Evolutionary conservation across 1,139 yeast species (phyloP), one percentile per base, ranked within the genome.

Genomic region (Taphrina pruni): DNA sequence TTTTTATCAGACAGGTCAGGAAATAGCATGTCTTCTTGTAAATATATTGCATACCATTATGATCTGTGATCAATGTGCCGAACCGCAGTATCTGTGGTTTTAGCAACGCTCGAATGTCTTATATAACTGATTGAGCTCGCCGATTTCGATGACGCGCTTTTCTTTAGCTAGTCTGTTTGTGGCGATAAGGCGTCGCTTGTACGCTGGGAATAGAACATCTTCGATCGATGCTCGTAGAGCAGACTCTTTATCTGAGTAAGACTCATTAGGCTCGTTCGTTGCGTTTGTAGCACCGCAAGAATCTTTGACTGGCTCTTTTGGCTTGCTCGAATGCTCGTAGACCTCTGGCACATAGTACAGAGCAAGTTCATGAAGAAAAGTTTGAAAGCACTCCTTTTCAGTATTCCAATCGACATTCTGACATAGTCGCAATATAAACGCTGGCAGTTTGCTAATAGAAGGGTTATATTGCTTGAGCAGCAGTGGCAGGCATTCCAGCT

Each of bases 31-130:
- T 26, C 32, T 26, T 26, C 32, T 26, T 26, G 32, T 26, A 26
- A 26, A 4, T 26, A 26, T 4, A 26, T 26, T 26, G 32, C 32
- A 26, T 26, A 26, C 32, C 32, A 26, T 26, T 26, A 26, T 26
- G 32, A 26, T 4, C 32, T 26, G 32, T 26, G 32, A 26, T 26
- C 32, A 26, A 26, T 4, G 32, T 26, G 4, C 32, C 32, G 32
- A 26, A 26, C 4, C 4, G 32, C 32, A 2, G 32, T 26, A 26
- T 26, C 4, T 26, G 32, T 26, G 4, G 43, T 11, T 11, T 45
- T 36, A 92, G 76, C 99, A 94, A 75, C 99, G 82, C 79, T 94
- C 99, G 81, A 94, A 94, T 5, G 95, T 96, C 75, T 83, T 86
- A 78, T 95, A 95, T 69, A 95, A 79, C 0, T 97, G 97, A 0